Base-by-base conservation (phyloP, 2,329 filamentous ascomycete genomes). In the Penicillium italicum region DNA sequence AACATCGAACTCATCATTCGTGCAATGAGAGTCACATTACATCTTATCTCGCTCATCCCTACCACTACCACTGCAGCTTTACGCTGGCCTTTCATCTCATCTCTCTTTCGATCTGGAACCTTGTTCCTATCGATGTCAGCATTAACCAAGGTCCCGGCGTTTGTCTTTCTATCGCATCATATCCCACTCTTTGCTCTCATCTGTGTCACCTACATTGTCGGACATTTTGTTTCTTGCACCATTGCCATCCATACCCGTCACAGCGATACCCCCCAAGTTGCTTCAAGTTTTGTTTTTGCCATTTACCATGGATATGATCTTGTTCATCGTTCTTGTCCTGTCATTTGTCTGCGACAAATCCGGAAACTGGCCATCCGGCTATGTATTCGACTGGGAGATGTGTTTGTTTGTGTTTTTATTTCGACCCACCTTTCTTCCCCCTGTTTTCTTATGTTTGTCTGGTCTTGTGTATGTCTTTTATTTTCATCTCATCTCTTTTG, bases 1-100 rank as follows among this genome's bases (percentile, higher is more conserved):
- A 26, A 64, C 72, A 7, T 74, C 72, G n/a, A 71, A 64, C 37
- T 69, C 70, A 36, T 73, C 70, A 34, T 66, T 72, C 22, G 49
- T 62, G 34, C 62, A 60, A 48, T 64, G 56, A 62, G 9, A 50
- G 24, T 41, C 33, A 34, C 24, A 14, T 47, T 38, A 11, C 38
- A 30, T 46, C 20, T 14, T 14, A 33, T 22, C 30, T 47, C 36
- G 14, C 33, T 37, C 18, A 31, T 26, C 10, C 31, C 37, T 20
- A 11, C 60, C 41, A 28, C 38, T 53, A 41, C 55, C 40, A 53
- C 51, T 16, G 12, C 54, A 28, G 30, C 33, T 26, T 50, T 26
- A 34, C 50, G 4, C 5, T 49, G 36, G 14, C 43, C 28, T 49
- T 46, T 50, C 42, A 36, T 24, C 18, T 20, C 36, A 16, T 20